Base-by-base conservation (phyloP, 768 basidiomycete species). In the Suillus cothurnatus region DNA sequence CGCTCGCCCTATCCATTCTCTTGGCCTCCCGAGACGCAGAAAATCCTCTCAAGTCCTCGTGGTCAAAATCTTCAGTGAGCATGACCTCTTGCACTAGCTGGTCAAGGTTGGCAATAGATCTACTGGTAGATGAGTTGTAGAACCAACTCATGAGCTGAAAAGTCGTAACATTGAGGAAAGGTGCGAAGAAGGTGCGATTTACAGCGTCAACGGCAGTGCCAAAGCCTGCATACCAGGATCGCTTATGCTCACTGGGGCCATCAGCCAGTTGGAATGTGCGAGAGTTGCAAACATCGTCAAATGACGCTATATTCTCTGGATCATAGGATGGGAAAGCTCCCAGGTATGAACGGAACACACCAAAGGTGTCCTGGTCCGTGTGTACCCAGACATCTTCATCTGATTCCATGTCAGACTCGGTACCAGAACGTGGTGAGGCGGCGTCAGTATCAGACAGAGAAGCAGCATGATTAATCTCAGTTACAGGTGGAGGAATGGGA, bases 41-140 rank as follows among this genome's bases (percentile, higher is more conserved):
- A 61, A 77, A 76, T 0, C 61, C 68, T 1, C 43, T 7, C 19
- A 79, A 65, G 38, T 77, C 67, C 23, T 66, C 45, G 5, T 5
- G 12, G 4, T 57, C 39, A 41, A 41, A 41, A 6, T 41, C 39
- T 0, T 41, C 17, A 1, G 39, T 17, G 5, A 41, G 12, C 6
- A 41, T 41, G 39, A 41, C 39, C 15, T 4, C 39, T 14, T 41
- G 39, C 17, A 41, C 39, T 6, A 41, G 39, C 17, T 6, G 17
- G 39, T 41, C 39, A 41, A 41, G 0, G 4, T 41, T 17, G 6
- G 17, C 39, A 5, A 41, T 5, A 19, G 39, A 41, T 5, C 6
- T 41, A 38, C 39, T 17, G 12, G 12, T 41, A 6, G 39, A 41
- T 41, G 39, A 41, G 6, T 41, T 4, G 6, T 41, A 41, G 6